Base-by-base conservation (phyloP, 1,284 basidiomycete genomes). In the Leccinum variabile region DNA sequence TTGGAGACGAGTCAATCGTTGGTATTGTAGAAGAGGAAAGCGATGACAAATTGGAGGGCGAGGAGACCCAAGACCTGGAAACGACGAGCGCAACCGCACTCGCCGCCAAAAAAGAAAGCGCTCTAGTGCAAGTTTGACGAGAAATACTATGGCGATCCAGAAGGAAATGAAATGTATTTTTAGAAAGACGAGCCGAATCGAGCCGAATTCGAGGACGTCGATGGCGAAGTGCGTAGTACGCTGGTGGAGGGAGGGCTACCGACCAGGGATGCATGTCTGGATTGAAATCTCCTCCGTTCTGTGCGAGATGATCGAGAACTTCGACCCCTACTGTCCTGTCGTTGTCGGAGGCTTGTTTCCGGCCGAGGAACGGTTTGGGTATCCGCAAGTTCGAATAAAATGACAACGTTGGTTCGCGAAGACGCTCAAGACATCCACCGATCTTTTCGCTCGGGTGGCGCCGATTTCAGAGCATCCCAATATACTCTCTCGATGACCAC, bases 401-500 rank as follows among this genome's bases (percentile, higher is more conserved):
- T 86, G 96, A 58, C 97, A 99, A 75, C 85, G 97, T 59, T 99
- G 97, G 97, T 94, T 90, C 78, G 83, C 87, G 10, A 87, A 87
- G 71, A 97, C 94, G 6, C 86, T 99, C 69, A 99, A 99, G 82
- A 98, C 92, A 99, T 76, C 97, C 97, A 0, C 84, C 99, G 65
- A 93, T 99, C 69, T 87, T 99, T 77, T 97, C 94, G 3, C 80
- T 98, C 11, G 97, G 97, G 9, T 99, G 97, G 97, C 81, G 97
- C 57, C 84, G 97, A 22, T 99, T 99, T 82, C 97, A 99, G 77
- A 91, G 88, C 0, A 81, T 97, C 30, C 97, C 97, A 0, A 91
- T 98, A 67, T 99, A 98, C 77, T 95, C 94, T 28, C 81, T 99
- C 32, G 97, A 99, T 76, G 97, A 99, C 75, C 94, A 97, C 71